Conservation (phyloP, 2,329 filamentous ascomycete genomes). For the Macroventuria anomochaeta region DNA sequence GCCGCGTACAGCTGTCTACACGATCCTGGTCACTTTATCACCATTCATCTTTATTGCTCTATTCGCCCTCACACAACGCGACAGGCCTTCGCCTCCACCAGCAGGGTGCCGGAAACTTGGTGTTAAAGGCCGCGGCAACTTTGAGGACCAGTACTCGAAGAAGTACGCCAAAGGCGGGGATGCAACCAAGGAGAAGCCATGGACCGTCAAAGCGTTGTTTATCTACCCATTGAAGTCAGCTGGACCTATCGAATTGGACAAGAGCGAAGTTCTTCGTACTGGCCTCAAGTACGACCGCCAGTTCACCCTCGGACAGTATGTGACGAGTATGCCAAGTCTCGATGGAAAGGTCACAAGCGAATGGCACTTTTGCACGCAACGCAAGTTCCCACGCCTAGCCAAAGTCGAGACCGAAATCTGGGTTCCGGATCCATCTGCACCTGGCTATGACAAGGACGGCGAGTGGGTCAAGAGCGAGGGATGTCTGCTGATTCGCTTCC, state of each 20-base stretch:
- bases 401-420: conserved; percentile 72
- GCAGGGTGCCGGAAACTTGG: conserved; percentile 62
- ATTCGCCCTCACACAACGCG: conserved; percentile 35
- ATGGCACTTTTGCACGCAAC: conserved; percentile 76
- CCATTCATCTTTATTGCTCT: conserved; percentile 30
- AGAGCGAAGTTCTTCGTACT: conserved; percentile 67
- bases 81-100: conserved; percentile 34
- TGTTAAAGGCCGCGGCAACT: conserved; percentile 57
- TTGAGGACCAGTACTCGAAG: conserved; percentile 63
- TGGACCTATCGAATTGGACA: conserved; percentile 73
- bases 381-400: conserved; percentile 73
- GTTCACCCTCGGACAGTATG: conserved; percentile 77
- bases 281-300: conserved; percentile 81
- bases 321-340: conserved; percentile 51
- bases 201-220: conserved; percentile 71
- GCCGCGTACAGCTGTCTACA: conserved; percentile 23
- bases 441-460: conserved; percentile 56
- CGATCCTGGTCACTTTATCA: conserved; percentile 18
- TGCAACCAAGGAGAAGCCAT: conserved; percentile 33
- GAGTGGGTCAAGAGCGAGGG: conserved; percentile 62
- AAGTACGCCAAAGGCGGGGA: conserved; percentile 52
- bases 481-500: conserved; percentile 72
- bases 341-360: conserved; percentile 50
- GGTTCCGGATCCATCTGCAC: conserved; percentile 68
- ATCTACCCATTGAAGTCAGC: conserved; percentile 88